Evolutionary conservation across 2,329 filamentous ascomycete species (phyloP).

Genomic region (Neofusicoccum kwambonambiense): DNA sequence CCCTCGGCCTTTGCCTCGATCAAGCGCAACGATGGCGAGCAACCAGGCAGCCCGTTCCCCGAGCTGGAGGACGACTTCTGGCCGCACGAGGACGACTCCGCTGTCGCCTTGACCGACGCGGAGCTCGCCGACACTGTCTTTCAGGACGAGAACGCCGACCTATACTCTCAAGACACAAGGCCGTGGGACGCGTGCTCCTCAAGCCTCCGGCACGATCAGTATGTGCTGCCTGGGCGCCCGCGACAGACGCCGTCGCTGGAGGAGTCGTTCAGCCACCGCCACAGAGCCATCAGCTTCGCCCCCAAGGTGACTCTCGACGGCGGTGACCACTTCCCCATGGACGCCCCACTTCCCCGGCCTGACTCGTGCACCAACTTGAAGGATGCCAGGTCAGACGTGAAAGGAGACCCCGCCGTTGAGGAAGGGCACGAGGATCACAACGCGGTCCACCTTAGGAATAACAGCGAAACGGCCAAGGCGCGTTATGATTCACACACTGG

Average conservation of each 20-base stretch:
- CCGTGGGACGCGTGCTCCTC: slow-evolving; percentile 22
- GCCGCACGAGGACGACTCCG: slow-evolving; percentile 24
- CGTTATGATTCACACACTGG: slow-evolving; percentile 23
- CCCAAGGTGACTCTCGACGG: slow-evolving; percentile 41
- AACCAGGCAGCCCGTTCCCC: slow-evolving; percentile 20
- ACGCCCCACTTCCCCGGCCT: slow-evolving; percentile 37
- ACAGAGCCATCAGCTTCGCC: slow-evolving; percentile 43
- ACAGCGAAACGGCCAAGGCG: slow-evolving; percentile 30
- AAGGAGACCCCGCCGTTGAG: slow-evolving; percentile 21
- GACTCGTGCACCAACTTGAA: neutral
- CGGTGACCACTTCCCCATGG: slow-evolving; percentile 37
- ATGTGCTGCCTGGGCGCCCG: neutral
- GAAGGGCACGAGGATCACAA: slow-evolving; percentile 27
- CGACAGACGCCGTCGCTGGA: slow-evolving; percentile 9
- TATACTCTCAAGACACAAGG: slow-evolving; percentile 22
- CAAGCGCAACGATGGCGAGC: slow-evolving; percentile 20
- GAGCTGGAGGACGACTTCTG: slow-evolving; percentile 22
- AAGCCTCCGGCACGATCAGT: slow-evolving; percentile 21
- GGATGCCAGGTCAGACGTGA: neutral
- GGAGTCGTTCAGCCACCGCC: slow-evolving; percentile 31
- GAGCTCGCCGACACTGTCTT: slow-evolving; percentile 24
- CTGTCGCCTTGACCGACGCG: slow-evolving; percentile 25
- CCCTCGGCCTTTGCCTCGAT: slow-evolving; percentile 39
- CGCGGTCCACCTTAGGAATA: neutral
- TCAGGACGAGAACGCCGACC: slow-evolving; percentile 19